Percentiles rank a stretch among this genome's conserved stretches.
These are phyloP conservation scores for Coleophoma crateriformis DNA, from an alignment of 2,329 filamentous ascomycete genomes.

Conservation along the genomic window DNA sequence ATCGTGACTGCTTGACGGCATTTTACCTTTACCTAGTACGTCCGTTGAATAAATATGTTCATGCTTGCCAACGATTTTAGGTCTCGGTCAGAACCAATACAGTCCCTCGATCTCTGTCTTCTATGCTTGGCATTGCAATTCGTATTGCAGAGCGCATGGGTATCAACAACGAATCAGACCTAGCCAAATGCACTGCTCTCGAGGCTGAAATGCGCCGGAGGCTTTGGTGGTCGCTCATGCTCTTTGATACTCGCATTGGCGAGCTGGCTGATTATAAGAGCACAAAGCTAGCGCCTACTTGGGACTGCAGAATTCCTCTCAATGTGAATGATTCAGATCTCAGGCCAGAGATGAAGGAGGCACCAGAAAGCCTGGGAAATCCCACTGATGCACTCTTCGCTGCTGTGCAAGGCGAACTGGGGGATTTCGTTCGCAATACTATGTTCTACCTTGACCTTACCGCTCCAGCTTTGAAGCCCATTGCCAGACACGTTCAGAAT, in stretches of 20 bases:
- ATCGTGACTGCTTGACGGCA: slow-evolving; percentile 42
- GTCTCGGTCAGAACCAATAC: slow-evolving; percentile 28
- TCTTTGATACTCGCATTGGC: slow-evolving; percentile 63
- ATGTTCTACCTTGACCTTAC: slow-evolving; percentile 18
- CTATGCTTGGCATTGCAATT: slow-evolving; percentile 59
- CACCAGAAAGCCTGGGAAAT: slow-evolving; percentile 40
- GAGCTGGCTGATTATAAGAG: slow-evolving; percentile 53
- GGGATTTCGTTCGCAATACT: slow-evolving; percentile 31
- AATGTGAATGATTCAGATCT: slow-evolving; percentile 59
- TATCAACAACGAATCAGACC: slow-evolving; percentile 56
- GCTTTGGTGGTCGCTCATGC: slow-evolving; percentile 67
- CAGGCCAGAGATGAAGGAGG: slow-evolving; percentile 49
- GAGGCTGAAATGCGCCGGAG: slow-evolving; percentile 67
- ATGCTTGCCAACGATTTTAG: slow-evolving; percentile 12
- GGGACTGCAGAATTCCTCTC: slow-evolving; percentile 52
- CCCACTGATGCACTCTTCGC: slow-evolving; percentile 57
- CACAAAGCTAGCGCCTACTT: slow-evolving; percentile 31
- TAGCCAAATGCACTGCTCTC: slow-evolving; percentile 40
- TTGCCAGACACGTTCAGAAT: slow-evolving; percentile 9
- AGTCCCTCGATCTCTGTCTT: slow-evolving; percentile 55
- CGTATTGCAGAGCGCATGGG: slow-evolving; percentile 65
- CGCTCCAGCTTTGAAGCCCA: slow-evolving; percentile 12
- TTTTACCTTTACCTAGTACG: slow-evolving; percentile 48
- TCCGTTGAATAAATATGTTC: slow-evolving; percentile 3
- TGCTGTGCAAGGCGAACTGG: slow-evolving; percentile 50